Evolutionary conservation across 1,139 yeast species (phyloP).

Genomic region (Saccharomyces hybrid): DNA sequence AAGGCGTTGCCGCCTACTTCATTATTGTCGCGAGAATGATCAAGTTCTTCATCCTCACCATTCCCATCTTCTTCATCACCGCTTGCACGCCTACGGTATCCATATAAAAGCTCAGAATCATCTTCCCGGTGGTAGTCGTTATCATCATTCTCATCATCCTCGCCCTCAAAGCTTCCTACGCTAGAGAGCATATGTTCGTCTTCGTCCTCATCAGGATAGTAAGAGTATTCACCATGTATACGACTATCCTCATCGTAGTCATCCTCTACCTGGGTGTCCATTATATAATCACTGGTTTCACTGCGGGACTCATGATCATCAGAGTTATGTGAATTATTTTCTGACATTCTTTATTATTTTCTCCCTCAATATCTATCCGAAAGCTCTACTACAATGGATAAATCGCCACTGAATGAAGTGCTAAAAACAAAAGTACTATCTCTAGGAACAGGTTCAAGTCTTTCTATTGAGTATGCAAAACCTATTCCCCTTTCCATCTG

Average conservation of each 20-base stretch:
- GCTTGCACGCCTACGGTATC: conserved; percentile 17
- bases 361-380: neutral
- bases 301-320: conserved; percentile 13
- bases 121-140: conserved; percentile 10
- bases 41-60: conserved; percentile 20
- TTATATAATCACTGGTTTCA: conserved; percentile 7
- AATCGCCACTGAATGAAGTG: neutral
- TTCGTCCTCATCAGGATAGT: conserved; percentile 17
- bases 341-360: neutral
- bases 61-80: conserved; percentile 18
- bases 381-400: neutral
- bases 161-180: conserved; percentile 17
- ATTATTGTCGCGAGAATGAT: conserved; percentile 5
- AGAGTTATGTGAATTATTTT: conserved; percentile 5
- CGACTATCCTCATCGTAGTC: conserved; percentile 16
- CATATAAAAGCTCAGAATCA: conserved; percentile 14
- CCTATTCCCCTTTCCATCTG: neutral
- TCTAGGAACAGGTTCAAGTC: neutral
- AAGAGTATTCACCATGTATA: conserved; percentile 9
- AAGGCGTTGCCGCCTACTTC: conserved; percentile 17
- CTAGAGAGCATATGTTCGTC: conserved; percentile 24
- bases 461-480: neutral
- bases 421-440: neutral
- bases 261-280: conserved; percentile 13
- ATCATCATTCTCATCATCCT: conserved; percentile 15